Percentiles rank a stretch among this genome's conserved stretches.
phyloP scores from a whole-genome alignment of 768 basidiomycete species.

The Psilocybe tampanensis region DNA sequence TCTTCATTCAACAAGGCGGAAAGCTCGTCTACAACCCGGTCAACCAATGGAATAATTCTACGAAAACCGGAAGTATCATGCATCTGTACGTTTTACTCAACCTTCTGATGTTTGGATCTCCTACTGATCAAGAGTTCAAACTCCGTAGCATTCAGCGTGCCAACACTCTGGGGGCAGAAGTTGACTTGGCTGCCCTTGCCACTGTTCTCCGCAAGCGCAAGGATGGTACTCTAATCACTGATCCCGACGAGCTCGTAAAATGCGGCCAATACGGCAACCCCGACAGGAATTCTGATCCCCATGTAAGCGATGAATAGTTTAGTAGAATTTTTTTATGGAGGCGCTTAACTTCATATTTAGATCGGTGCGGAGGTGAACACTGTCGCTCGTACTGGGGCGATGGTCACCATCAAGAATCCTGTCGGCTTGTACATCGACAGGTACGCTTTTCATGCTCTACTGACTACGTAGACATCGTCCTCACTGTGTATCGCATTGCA shows the following conservation, averaged over 20 bases:
- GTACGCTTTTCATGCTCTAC: background rate
- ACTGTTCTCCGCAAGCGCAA: background rate
- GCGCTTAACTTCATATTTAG: background rate
- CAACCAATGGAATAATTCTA: conserved; percentile 4
- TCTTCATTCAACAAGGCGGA: background rate
- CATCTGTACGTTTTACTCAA: conserved; percentile 3
- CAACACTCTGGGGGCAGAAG: conserved; percentile 2
- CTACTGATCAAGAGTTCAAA: background rate
- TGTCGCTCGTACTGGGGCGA: conserved; percentile 4
- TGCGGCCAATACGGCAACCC: background rate
- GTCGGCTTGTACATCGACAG: conserved; percentile 10
- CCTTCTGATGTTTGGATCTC: background rate
- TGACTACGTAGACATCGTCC: no score
- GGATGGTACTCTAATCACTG: conserved; percentile 4
- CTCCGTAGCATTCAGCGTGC: background rate
- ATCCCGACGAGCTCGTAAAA: background rate
- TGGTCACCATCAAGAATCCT: conserved; percentile 10
- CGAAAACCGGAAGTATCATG: conserved; percentile 3
- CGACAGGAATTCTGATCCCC: conserved; percentile 1
- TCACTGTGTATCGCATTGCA: background rate
- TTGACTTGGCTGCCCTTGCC: background rate
- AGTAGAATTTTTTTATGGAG: background rate
- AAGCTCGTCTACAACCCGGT: conserved; percentile 2
- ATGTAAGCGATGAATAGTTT: background rate
- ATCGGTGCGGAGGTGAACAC: conserved; percentile 10